phyloP scores from a whole-genome alignment of 2,329 filamentous ascomycete species.

The Fusarium anthophilum region DNA sequence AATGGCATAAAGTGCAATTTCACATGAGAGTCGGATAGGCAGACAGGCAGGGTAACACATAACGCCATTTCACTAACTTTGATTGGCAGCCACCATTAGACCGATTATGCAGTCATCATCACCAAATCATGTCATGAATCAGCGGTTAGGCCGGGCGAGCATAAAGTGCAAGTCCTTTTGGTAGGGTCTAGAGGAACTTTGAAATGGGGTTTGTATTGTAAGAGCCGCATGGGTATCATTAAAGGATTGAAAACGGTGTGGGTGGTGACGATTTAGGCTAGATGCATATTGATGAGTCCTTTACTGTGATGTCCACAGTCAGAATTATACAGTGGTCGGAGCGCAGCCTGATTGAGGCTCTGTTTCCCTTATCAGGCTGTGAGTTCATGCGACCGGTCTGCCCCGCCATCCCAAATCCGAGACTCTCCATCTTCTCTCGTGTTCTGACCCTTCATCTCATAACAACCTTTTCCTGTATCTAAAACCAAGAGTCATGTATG shows the following conservation, averaged over 20 bases:
- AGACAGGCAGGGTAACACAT: background rate
- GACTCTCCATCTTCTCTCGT: background rate
- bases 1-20: background rate
- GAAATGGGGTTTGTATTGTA: too few species aligned
- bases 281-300: background rate
- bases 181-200: background rate
- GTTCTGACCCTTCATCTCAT: background rate
- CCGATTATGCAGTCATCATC: background rate
- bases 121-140: background rate
- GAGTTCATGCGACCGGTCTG: background rate
- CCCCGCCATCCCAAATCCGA: background rate
- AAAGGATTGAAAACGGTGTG: background rate
- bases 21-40: background rate
- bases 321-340: background rate
- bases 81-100: background rate
- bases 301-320: background rate
- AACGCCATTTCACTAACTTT: rapidly evolving
- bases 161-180: background rate
- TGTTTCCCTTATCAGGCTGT: background rate
- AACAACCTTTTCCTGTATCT: background rate
- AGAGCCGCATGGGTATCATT: background rate
- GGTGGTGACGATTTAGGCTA: background rate
- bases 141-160: too few species aligned
- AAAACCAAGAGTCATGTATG: background rate
- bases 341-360: background rate